Base-by-base conservation (phyloP, 2,329 filamentous ascomycete genomes). In the Polychaeton citri region DNA sequence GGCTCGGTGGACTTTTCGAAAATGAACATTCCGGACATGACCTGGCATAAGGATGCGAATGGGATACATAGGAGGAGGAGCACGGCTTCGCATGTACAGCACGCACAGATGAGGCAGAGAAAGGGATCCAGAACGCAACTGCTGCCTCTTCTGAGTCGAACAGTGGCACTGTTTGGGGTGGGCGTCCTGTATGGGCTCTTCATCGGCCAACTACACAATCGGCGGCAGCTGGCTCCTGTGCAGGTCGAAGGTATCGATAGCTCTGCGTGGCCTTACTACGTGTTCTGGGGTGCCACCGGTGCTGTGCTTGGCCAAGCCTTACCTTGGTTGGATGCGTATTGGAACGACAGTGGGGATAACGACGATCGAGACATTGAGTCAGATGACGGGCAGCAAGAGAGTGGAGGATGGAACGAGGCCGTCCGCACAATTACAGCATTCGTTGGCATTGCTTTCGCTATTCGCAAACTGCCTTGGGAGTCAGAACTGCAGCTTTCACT, bases 401-500 rank as follows among this genome's bases (percentile, higher is more conserved):
- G 35, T 16, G 48, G 49, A 6, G 51, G 44, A 19, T 95, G 86
- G 85, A 79, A 82, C 37, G 69, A 76, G 28, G 72, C 76, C 26
- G 75, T 82, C 8, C 64, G 79, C 41, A 78, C 76, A 39, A 70
- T 83, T 28, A 78, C 77, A 10, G 77, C 76, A 2, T 82, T 83
- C 59, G 68, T 82, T 6, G 79, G 79, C 13, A 78, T 84, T 56
- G 77, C 78, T 4, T 83, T 80, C 60, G 79, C 79, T 19, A 92
- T 98, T 66, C 79, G 90, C 45, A 84, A 82, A 58, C 73, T 95
- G 7, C 82, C 85, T 1, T 98, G 90, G 90, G 74, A 87, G 49
- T 95, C 87, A 6, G 90, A 86, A 1, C 74, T 94, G n/a, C 90
- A 98, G 60, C 77, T 92, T 15, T 92, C 87, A 1, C 61, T 92